Evolutionary conservation across 1,284 basidiomycete genomes (phyloP).

Genomic region (Moesziomyces globuligerus): DNA sequence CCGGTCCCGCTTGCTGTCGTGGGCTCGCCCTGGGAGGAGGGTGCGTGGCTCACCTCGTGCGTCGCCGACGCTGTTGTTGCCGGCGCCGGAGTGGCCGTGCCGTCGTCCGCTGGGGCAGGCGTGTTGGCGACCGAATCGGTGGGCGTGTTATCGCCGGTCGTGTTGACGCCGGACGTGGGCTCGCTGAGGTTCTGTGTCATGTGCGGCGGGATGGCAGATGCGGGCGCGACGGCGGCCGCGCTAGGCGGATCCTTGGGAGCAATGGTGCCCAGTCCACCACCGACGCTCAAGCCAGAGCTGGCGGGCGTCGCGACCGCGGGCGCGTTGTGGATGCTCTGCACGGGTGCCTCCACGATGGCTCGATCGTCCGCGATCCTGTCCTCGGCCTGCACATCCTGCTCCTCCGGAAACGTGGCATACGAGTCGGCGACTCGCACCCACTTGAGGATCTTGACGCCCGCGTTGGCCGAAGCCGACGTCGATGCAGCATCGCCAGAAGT

Average conservation of each 20-base stretch:
- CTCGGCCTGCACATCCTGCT: slow-evolving; percentile 35
- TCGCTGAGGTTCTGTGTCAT: slow-evolving; percentile 18
- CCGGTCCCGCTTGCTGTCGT: slow-evolving; percentile 1
- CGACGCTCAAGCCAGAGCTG: slow-evolving; percentile 12
- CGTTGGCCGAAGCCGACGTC: slow-evolving; percentile 8
- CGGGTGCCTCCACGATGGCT: slow-evolving; percentile 39
- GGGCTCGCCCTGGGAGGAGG: slow-evolving; percentile 19
- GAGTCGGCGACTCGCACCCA: slow-evolving; percentile 23
- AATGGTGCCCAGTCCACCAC: slow-evolving; percentile 37
- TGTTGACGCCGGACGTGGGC: slow-evolving; percentile 14
- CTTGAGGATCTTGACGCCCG: slow-evolving; percentile 36
- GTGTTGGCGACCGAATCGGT: slow-evolving; percentile 19
- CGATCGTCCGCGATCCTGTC: slow-evolving; percentile 27
- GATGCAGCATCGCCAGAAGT: slow-evolving; percentile 11
- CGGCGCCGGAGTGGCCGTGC: neutral
- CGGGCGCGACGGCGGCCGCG: slow-evolving; percentile 10
- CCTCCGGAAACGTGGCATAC: slow-evolving; percentile 24
- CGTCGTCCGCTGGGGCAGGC: slow-evolving; percentile 5
- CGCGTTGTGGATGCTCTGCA: slow-evolving; percentile 45
- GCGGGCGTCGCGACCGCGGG: slow-evolving; percentile 16
- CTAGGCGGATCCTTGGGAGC: slow-evolving; percentile 36
- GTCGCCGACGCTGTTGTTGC: neutral
- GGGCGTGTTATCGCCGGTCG: slow-evolving; percentile 22
- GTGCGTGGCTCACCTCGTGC: slow-evolving; percentile 1
- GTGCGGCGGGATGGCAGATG: slow-evolving; percentile 35